Base-by-base conservation (phyloP, 2,329 filamentous ascomycete species). In the Cladosporium sp. region DNA sequence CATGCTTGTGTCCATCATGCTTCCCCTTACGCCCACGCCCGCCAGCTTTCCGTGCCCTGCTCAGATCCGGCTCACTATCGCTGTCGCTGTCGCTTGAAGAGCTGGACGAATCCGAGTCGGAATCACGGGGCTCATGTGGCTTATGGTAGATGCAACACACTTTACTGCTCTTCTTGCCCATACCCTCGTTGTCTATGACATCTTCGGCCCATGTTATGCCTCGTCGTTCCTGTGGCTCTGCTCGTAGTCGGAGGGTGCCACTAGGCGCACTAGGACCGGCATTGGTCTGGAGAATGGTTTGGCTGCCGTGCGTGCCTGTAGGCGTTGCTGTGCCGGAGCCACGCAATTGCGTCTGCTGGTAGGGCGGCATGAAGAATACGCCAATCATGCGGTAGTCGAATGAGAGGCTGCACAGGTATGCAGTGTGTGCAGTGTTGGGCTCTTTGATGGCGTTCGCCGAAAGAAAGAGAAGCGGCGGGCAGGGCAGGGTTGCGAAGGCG, bases 91-190 rank as follows among this genome's bases (percentile, higher is more conserved):
- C 78, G 6, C 77, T 78, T 7, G 74, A 78, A 13, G 84, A 85
- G 20, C 79, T 81, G 13, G 79, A 82, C 3, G 82, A 84, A 51
- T 78, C 77, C 63, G 85, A 84, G 64, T 87, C 91, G 32, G 89
- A 94, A 72, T 97, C 93, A 71, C 89, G 91, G 3, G 91, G 85
- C 10, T 81, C 83, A 64, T 88, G 89, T 6, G 91, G 87, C 60
- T 89, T 89, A 77, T 97, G 93, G 76, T 97, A 99, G 73, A 99
- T 99, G 74, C 94, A 99, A 81, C 94, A 99, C n/a, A 97, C 94
- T 84, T 99, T 99, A 17, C 90, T 96, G 63, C 85, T 93, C 77
- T 97, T 99, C 74, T 90, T 89, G 7, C 91, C 91, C 73, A 97
- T 82, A 3, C 91, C 91, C 74, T 99, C 94, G 69, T 99, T 99